Base-by-base conservation (phyloP, 352 stramenopile species). In the Globisporangium paddicum region DNA sequence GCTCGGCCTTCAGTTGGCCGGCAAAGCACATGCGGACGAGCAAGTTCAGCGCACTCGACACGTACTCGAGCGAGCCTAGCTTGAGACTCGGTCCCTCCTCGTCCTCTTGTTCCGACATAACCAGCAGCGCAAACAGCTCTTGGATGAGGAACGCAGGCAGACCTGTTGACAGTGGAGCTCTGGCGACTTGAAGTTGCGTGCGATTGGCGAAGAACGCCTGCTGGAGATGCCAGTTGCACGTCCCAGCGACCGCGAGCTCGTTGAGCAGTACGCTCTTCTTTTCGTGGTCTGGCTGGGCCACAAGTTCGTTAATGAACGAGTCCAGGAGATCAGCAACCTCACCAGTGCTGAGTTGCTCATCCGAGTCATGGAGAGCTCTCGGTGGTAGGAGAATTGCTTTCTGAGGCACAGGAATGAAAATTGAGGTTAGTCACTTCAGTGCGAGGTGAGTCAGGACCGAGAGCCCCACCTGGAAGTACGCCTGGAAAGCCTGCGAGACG, bases 161-260 rank as follows among this genome's bases (percentile, higher is more conserved):
- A 35, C 75, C 73, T 16, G 51, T 62, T 7, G 8, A 44, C 30
- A 61, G n/a, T 52, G 57, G 19, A 63, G 35, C 6, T 10, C 23
- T 38, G 21, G 23, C 5, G 19, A 9, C 9, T 26, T 6, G 41
- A 26, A 73, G 19, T 16, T 66, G 67, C 38, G 67, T 79, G 13
- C 71, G 69, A 58, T 87, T 66, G 51, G 72, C 63, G 23, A 90
- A 86, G 63, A 84, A 81, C 37, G 86, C 69, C 16, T 64, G 58
- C 56, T 77, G 69, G 10, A 88, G 62, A n/a, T 57, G 40, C 5
- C 56, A 38, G 11, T 68, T 77, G 54, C 68, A 63, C 19, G 55
- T 63, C 3, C 62, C 62, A 8, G 75, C 80, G 3, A 55, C 57
- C 28, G 72, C 72, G 18, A 90, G 74, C 37, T 89, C 79, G 10